Evolutionary conservation across 2,329 filamentous ascomycete species (phyloP).

Genomic region (Drechslerella coelobrocha): DNA sequence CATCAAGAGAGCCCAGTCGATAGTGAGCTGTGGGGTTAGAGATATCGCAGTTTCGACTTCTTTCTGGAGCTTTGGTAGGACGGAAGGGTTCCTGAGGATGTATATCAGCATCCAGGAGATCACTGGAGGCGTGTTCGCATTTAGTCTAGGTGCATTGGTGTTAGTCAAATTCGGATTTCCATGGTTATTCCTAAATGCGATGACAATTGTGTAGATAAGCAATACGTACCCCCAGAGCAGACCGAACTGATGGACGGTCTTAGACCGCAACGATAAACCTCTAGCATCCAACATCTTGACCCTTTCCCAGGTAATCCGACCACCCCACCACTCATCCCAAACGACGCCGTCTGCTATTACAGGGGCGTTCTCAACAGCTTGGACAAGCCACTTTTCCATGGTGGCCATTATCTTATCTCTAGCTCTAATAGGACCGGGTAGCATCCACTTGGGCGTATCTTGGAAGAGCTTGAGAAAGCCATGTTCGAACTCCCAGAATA

Average conservation of each 20-base stretch:
- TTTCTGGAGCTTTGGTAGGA: conserved; percentile 21
- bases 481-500: conserved; percentile 32
- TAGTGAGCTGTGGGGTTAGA: conserved; percentile 8
- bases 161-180: not conserved
- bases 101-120: conserved; percentile 27
- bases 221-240: conserved; percentile 37
- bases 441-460: conserved; percentile 35
- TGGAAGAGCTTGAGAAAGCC: conserved; percentile 42
- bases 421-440: conserved; percentile 14
- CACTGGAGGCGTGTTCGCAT: conserved; percentile 20
- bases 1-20: conserved; percentile 19
- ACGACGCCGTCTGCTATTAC: conserved; percentile 11
- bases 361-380: conserved; percentile 18
- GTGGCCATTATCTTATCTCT: conserved; percentile 13
- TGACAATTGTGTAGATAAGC: not conserved
- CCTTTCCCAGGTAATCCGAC: conserved; percentile 18
- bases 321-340: conserved; percentile 47
- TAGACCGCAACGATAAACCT: conserved; percentile 10
- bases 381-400: conserved; percentile 26
- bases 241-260: conserved; percentile 23
- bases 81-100: conserved; percentile 24
- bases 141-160: not conserved
- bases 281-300: not conserved
- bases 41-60: conserved; percentile 23
- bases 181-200: not conserved